phyloP scores from a whole-genome alignment of 1,284 basidiomycete species.

The Vanrija sp. region DNA sequence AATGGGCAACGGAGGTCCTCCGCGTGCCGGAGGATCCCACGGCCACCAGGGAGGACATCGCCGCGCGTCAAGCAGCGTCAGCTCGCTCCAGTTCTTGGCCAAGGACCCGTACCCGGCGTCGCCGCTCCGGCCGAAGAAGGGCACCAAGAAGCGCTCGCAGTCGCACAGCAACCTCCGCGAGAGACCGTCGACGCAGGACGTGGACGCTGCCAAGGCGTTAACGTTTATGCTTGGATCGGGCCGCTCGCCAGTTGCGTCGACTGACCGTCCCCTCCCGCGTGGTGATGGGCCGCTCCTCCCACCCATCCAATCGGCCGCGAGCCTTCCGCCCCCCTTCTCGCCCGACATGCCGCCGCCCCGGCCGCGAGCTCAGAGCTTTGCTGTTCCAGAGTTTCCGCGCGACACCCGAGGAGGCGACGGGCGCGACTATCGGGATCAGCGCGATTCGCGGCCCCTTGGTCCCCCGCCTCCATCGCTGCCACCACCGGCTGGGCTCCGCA shows the following conservation, averaged over 20 bases:
- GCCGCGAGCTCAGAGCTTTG: constrained; percentile 15
- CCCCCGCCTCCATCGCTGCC: background rate
- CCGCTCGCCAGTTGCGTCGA: constrained; percentile 7
- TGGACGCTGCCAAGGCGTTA: constrained; percentile 44
- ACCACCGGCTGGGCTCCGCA: constrained; percentile 1
- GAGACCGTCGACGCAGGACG: constrained; percentile 37
- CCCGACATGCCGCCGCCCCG: constrained; percentile 13
- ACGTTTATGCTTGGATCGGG: constrained; percentile 39
- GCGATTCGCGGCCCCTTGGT: background rate
- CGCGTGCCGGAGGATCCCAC: background rate
- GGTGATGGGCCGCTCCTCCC: constrained; percentile 5
- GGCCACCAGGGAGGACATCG: constrained; percentile 8
- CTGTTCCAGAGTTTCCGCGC: constrained; percentile 1
- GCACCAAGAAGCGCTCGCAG: constrained; percentile 38
- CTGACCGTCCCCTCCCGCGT: background rate
- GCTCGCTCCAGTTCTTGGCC: constrained; percentile 10
- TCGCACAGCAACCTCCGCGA: constrained; percentile 33
- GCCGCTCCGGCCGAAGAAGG: constrained; percentile 13
- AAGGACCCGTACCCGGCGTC: constrained; percentile 19
- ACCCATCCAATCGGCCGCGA: background rate
- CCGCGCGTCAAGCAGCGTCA: constrained; percentile 11
- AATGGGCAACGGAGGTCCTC: background rate
- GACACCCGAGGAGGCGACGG: background rate
- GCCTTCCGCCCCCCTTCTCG: constrained; percentile 8
- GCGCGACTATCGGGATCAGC: too few species aligned